Conservation (phyloP, 1,139 yeast species). For the Pichia sp. region DNA sequence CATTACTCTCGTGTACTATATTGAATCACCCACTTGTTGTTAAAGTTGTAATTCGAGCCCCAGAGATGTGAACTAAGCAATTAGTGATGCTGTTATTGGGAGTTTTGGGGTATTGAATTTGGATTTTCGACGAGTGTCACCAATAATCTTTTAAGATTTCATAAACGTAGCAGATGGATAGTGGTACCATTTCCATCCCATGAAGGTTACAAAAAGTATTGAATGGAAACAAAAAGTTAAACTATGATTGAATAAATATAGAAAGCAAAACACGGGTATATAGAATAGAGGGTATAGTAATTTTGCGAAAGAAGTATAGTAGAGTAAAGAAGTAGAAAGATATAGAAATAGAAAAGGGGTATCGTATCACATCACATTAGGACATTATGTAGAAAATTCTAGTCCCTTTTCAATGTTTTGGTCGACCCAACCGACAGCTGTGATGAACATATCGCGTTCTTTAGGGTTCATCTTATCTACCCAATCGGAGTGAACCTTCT, state of each 20-base stretch:
- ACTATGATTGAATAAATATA: not conserved
- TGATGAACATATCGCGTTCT: constrained; percentile 51
- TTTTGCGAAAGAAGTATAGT: not conserved
- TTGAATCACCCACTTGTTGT: too few species aligned
- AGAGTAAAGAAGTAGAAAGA: not conserved
- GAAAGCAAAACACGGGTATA: not conserved
- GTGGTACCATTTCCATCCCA: too few species aligned
- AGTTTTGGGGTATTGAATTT: too few species aligned
- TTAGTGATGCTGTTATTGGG: too few species aligned
- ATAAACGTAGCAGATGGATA: too few species aligned
- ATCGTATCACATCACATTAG: not conserved
- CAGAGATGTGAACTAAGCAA: too few species aligned
- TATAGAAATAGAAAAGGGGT: not conserved
- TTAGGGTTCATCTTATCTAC: constrained; percentile 46
- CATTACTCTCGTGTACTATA: too few species aligned
- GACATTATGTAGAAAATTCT: constrained; percentile 1
- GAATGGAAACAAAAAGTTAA: too few species aligned
- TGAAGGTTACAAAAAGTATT: too few species aligned
- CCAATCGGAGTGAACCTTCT: constrained; percentile 41
- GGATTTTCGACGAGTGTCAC: too few species aligned
- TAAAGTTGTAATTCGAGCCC: too few species aligned
- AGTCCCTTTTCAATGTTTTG: constrained; percentile 14
- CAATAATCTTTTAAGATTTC: too few species aligned
- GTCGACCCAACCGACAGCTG: constrained; percentile 17
- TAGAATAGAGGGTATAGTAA: not conserved